Evolutionary conservation across 768 basidiomycete genomes (phyloP), one percentile per base, ranked within the genome.

Genomic region (Russula foetens): DNA sequence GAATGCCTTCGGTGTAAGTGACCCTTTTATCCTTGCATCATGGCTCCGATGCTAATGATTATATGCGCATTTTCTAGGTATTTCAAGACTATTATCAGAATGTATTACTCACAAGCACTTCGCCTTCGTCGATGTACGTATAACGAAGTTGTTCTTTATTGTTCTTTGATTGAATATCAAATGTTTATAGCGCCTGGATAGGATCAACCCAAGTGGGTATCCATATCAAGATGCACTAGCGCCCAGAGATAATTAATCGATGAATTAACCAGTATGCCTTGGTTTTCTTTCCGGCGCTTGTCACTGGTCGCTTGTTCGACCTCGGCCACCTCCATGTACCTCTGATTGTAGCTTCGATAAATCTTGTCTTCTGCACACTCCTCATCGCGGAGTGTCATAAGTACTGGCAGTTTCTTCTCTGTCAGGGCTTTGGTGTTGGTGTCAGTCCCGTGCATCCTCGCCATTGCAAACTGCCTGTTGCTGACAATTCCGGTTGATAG

Each of bases 371-470:
- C 0, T 76, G 81, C 31, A 85, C 84, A 0, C 82, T 90, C 66
- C 74, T 91, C n/a, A 74, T 79, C 7, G 86, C 86, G 0, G 75
- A 90, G 73, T 91, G 90, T 67, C 85, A 73, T 12, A 60, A 77
- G 58, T 91, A 84, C 67, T 91, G 89, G 90, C 86, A 91, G 7
- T 86, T 90, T 65, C 66, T 91, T 24, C 76, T 91, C 0, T 88
- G 82, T 60, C 89, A 91, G 69, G 89, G 89, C 0, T 66, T 90
- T 39, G 79, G 78, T 0, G 71, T 83, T 14, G 89, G 89, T 23
- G 83, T 87, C 59, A 60, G 84, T 72, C 4, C 23, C 63, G 12
- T 26, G 21, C 1, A 23, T 35, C 17, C n/a, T 19, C 21, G 11
- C 41, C 51, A n/a, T 8, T 35, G n/a, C 17, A 7, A 31, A 47